Percentiles rank a stretch among this genome's conserved stretches.
Conservation (phyloP, 768 basidiomycete species). For the Boletus eberwhitei region DNA sequence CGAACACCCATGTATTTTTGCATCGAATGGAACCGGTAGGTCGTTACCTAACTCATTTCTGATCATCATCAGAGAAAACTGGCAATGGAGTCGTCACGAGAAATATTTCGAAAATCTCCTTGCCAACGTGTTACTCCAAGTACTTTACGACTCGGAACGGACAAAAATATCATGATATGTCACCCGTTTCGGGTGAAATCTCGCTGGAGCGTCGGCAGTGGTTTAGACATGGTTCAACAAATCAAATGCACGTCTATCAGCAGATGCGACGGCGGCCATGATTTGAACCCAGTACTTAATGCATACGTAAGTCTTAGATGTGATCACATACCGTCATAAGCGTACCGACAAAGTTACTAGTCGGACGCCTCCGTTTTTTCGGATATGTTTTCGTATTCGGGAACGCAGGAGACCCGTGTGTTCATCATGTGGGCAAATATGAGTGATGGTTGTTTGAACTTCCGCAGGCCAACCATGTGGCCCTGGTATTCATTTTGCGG, state of each 20-base stretch:
- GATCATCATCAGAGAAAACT: neutral
- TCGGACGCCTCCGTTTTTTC: neutral
- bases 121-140: neutral
- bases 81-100: conserved; percentile 1
- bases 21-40: neutral
- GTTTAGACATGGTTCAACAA: neutral
- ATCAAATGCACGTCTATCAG: conserved; percentile 19
- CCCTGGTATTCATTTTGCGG: conserved; percentile 13
- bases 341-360: neutral
- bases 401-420: conserved; percentile 2
- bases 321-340: neutral
- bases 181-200: neutral
- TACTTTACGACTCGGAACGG: neutral
- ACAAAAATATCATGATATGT: neutral
- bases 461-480: conserved; percentile 1
- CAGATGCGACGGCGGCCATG: conserved; percentile 3
- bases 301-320: neutral
- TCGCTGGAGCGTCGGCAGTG: neutral
- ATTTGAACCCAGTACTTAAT: conserved; percentile 4
- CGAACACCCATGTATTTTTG: neutral
- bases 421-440: neutral
- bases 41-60: conserved; percentile 3
- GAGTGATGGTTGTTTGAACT: neutral
- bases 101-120: neutral
- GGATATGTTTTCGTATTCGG: conserved; percentile 4